These are phyloP conservation scores for Panaeolus papilionaceus DNA, from an alignment of 768 basidiomycete species.

Conservation along the genomic window DNA sequence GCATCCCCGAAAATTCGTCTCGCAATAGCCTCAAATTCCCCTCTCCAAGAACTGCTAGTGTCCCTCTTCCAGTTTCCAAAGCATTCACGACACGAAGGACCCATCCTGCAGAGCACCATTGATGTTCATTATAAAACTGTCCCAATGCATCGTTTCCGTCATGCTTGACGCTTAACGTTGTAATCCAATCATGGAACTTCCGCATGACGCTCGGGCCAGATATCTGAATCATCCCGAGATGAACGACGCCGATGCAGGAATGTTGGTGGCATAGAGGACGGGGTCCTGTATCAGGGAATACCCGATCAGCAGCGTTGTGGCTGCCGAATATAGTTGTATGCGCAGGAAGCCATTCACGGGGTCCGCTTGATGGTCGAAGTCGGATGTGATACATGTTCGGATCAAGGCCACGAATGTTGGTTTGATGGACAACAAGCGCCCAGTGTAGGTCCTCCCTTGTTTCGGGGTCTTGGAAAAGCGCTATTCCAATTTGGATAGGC, in stretches of 20 bases:
- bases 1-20: background rate
- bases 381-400: conserved; percentile 1
- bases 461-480: background rate
- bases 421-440: conserved; percentile 12
- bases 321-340: background rate
- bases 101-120: conserved; percentile 6
- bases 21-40: background rate
- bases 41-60: background rate
- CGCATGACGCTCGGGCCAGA: background rate
- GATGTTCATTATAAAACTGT: background rate
- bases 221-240: background rate
- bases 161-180: background rate
- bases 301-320: background rate
- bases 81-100: background rate
- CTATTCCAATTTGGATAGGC: background rate
- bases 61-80: background rate
- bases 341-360: conserved; percentile 2
- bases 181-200: background rate
- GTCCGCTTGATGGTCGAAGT: background rate
- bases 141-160: background rate
- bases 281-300: background rate
- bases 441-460: background rate
- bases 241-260: conserved; percentile 11
- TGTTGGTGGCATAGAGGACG: background rate
- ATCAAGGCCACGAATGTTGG: background rate